Percentiles rank a stretch among this genome's conserved stretches.
Conservation (phyloP, 2,329 filamentous ascomycete species). For the Fusarium guadeloupense region DNA sequence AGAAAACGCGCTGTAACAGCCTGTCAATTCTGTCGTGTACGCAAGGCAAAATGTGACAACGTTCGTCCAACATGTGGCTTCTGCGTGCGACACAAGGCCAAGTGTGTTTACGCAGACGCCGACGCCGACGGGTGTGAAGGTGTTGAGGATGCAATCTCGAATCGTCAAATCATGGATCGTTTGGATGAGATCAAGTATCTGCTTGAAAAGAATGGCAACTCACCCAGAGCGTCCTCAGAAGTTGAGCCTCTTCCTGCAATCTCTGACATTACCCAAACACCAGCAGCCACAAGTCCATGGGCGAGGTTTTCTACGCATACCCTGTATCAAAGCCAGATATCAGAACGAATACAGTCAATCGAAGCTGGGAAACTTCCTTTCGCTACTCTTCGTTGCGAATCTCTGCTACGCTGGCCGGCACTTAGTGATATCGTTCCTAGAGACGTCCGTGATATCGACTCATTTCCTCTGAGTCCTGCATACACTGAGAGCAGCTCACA, state of each 20-base stretch:
- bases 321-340: background rate
- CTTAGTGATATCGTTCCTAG: background rate
- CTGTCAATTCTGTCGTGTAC: slow-evolving; percentile 29
- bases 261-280: background rate
- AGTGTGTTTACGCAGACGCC: slow-evolving; percentile 5
- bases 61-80: slow-evolving; percentile 17
- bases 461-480: slow-evolving; percentile 1
- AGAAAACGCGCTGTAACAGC: slow-evolving; percentile 18
- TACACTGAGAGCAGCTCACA: background rate
- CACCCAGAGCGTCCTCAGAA: background rate
- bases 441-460: background rate
- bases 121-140: background rate
- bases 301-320: background rate
- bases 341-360: background rate
- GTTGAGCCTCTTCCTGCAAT: background rate
- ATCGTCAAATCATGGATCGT: slow-evolving; percentile 1
- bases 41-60: slow-evolving; percentile 29
- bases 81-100: slow-evolving; percentile 16
- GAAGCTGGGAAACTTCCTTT: background rate
- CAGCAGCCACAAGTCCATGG: background rate
- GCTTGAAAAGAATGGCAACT: background rate
- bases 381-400: background rate
- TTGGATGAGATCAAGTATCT: slow-evolving; percentile 19
- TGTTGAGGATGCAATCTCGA: background rate
- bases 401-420: background rate